Evolutionary conservation across 2,329 filamentous ascomycete species (phyloP), one percentile per base, ranked within the genome.

Genomic region (Scleromitrula shiraiana): DNA sequence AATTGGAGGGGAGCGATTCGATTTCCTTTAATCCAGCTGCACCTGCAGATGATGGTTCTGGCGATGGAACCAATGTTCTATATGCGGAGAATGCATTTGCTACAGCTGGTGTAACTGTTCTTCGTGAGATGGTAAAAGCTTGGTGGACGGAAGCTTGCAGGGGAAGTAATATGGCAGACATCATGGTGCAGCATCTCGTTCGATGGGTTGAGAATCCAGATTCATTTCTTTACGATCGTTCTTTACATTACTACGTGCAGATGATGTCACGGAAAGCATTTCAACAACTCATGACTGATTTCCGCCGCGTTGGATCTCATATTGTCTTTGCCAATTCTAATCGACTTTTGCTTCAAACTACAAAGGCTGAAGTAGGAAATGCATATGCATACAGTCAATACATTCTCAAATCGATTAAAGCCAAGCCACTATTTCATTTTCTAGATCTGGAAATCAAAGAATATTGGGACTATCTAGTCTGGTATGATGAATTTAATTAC

Each of bases 401-500:
- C 68, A 94, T 98, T 53, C 77, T 98, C 61, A 96, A 96, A 70
- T 95, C 90, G 0, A 96, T 99, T 70, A 91, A 95, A 67, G 82
- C 82, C 49, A 96, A 96, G 62, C 89, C 93, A 0, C 76, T 96
- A 0, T 99, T 99, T 69, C 88, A 96, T 66, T 98, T 98, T 63
- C 82, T 99, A 54, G 93, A 98, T 60, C 75, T 99, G 3, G 88
- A 96, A 59, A 93, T 99, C 66, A 95, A 91, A 57, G 93, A 98
- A 64, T 99, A 96, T 67, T 99, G 93, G 93, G 93, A 99, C 65
- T 97, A 96, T 61, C 80, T 99, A 0, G 82, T 96, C 4, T 99
- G 93, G 93, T 97, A 97, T 58, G 93, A 99, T 59, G 88, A 96
- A 67, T 96, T 91, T 74, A 98, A 99, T 71, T 97, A 97, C 61